Evolutionary conservation across 73 alveolate genomes (phyloP), one percentile per base, ranked within the genome.

Genomic region (Paramecium tetraurelia): DNA sequence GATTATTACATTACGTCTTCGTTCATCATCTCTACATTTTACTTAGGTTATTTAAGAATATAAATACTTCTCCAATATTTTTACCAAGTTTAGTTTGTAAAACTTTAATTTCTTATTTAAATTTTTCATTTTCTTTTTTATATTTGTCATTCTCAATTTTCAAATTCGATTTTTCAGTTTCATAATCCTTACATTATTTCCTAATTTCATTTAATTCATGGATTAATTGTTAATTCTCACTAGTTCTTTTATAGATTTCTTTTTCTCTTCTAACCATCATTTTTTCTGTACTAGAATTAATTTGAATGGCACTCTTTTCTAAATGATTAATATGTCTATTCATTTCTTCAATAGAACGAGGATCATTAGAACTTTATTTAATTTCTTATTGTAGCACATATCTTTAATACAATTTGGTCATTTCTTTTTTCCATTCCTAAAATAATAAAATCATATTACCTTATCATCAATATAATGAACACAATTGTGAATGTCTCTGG

Each of bases 341-440:
- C 86, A 97, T 93, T 84, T 97, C 98, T 63, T 97, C 98, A 16
- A 97, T 58, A 20, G 97, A 93, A 59, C 96, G 97, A 7, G 98
- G 98, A 93, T 97, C 99, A 80, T 96, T 97, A 86, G 95, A 89
- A 50, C 95, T 93, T 87, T 95, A 75, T 44, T 97, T 96, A 48
- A 96, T 95, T 35, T 96, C 97, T 83, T 96, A 69, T 24, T 94
- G 77, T 86, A 90, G 86, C 40, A 97, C 99, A 89, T 97, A 97
- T 84, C 92, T 95, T 85, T 96, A 89, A 70, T 95, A 94, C 1
- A 97, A 96, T 22, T 86, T 92, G 93, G 95, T 93, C 85, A 97
- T 92, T 24, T 97, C 99, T n/a, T 93, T 76, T 7, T 89, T 96
- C 94, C 98, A 97, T 14, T 89, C 94, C 70, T 86, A 58, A 53